Conservation (phyloP, 257 asterid species). For the Asclepias syriaca region DNA sequence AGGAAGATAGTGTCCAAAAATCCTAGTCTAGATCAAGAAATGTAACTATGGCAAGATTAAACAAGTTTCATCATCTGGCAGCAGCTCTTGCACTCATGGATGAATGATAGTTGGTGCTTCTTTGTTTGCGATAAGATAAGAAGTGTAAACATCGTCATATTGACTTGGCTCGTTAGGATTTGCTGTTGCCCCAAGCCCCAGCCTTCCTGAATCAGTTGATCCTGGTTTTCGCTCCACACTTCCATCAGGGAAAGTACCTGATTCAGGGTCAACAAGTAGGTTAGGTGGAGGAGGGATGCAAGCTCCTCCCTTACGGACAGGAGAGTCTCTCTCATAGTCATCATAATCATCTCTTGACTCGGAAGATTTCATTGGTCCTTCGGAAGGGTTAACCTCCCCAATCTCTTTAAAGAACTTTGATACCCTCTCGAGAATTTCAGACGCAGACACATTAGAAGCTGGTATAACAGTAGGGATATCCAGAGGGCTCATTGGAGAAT, state of each 20-base stretch:
- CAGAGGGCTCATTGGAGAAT: conserved; percentile 92
- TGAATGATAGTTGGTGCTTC: conserved; percentile 79
- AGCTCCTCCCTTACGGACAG: conserved; percentile 82
- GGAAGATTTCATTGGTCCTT: conserved; percentile 68
- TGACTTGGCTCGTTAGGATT: conserved; percentile 79
- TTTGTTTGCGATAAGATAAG: conserved; percentile 81
- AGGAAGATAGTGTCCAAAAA: not conserved
- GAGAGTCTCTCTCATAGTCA: conserved; percentile 62
- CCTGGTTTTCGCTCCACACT: conserved; percentile 63
- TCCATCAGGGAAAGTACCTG: conserved; percentile 61
- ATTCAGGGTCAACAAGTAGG: conserved; percentile 57
- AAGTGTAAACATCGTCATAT: conserved; percentile 87
- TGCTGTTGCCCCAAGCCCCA: conserved; percentile 82
- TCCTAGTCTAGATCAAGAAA: not conserved
- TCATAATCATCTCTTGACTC: conserved; percentile 53
- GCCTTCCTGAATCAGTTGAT: conserved; percentile 56
- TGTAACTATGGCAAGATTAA: not conserved
- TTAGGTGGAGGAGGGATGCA: conserved; percentile 87
- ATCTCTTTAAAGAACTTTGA: conserved; percentile 88
- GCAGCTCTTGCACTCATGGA: conserved; percentile 82
- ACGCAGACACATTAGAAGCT: conserved; percentile 62
- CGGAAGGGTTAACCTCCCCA: conserved; percentile 90
- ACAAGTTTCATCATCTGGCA: conserved; percentile 20
- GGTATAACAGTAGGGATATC: conserved; percentile 92
- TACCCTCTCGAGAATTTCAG: conserved; percentile 83